Percentiles rank a stretch among this genome's conserved stretches.
phyloP scores from a whole-genome alignment of 805 yeast species.

The Saturnispora galanensis region DNA sequence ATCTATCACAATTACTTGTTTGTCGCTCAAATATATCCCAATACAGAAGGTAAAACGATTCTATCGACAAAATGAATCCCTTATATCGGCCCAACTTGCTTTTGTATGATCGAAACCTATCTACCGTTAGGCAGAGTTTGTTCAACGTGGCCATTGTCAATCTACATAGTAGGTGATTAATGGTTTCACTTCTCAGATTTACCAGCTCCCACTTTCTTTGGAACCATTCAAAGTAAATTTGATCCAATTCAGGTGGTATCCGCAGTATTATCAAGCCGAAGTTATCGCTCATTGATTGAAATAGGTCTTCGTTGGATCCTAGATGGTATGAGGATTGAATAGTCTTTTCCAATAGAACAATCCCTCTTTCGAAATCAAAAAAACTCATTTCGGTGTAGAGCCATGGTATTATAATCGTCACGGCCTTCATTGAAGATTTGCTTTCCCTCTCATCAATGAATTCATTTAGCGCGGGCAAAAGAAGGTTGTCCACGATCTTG shows the following conservation, averaged over 20 bases:
- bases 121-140: too few species aligned
- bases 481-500: background rate
- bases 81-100: background rate
- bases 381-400: background rate
- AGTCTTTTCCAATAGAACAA: background rate
- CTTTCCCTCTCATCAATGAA: background rate
- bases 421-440: background rate
- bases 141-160: too few species aligned
- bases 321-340: background rate
- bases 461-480: background rate
- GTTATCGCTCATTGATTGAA: background rate
- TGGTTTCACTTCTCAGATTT: too few species aligned
- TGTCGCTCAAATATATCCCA: background rate
- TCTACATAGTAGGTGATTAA: too few species aligned
- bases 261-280: background rate
- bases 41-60: background rate
- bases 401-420: background rate
- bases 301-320: background rate
- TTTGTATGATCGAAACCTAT: too few species aligned
- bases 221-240: too few species aligned
- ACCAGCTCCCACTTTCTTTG: too few species aligned
- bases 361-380: background rate
- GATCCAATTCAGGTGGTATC: too few species aligned
- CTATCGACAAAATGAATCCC: background rate
- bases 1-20: background rate